Evolutionary conservation across 2,329 filamentous ascomycete species (phyloP), one percentile per base, ranked within the genome.

Genomic region (Aspergillus persii): DNA sequence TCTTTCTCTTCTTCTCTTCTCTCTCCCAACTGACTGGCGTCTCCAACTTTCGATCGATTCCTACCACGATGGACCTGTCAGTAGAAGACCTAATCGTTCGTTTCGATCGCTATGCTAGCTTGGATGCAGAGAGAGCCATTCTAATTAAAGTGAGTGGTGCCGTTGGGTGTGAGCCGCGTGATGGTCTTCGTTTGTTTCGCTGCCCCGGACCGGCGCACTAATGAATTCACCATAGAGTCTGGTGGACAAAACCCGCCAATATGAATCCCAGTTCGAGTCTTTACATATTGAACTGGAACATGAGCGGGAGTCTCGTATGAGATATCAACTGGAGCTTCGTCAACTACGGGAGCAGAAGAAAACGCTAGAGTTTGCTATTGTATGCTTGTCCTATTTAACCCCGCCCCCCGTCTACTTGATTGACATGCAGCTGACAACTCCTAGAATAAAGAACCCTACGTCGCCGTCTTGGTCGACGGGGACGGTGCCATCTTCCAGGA

Each of bases 401-500:
- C 15, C n/a, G n/a, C 18, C 23, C 41, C 33, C 33, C 2, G 8
- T 46, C 41, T 4, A n/a, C n/a, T 26, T n/a, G 41, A 26, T 11
- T 11, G 41, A 6, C 15, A 15, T 18, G 6, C 8, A 4, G 26
- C 23, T 53, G 26, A 41, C 51, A n/a, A 7, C n/a, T 4, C 6
- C 15, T 23, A 57, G 54, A 57, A 52, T 41, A 51, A 57, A 44
- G 54, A 57, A 27, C 41, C 50, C 18, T 63, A 60, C 48, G 60
- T 58, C 6, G 55, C 53, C 11, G 62, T 62, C 2, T 31, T 63
- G 1, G 55, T 63, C 3, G 62, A 63, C 39, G 62, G 60, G 26
- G 50, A 63, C 15, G 60, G 60, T 2, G 59, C 62, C 26, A 52
- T 60, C 4, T 63, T 63, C 53, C 49, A 39, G 6, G 54, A 62